Evolutionary conservation across 345 rosid species (phyloP).

Genomic region (Pugionium cornutum): DNA sequence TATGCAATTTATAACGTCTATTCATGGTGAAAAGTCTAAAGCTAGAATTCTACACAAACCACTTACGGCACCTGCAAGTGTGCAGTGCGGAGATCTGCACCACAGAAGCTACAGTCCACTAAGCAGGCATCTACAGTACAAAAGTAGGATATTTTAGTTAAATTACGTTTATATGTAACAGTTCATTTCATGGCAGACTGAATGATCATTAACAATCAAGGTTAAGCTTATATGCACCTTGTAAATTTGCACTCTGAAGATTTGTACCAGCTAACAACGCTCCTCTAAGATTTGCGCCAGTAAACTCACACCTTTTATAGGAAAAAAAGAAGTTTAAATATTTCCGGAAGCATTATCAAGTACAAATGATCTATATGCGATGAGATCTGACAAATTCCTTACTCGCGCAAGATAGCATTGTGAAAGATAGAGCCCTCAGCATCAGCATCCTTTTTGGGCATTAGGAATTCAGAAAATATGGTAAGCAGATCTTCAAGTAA

Average conservation of each 20-base stretch:
- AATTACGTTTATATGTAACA: background rate
- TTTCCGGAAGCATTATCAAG: background rate
- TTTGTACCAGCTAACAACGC: conserved; percentile 80
- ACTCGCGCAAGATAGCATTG: conserved; percentile 94
- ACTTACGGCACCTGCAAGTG: conserved; percentile 78
- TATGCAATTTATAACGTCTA: background rate
- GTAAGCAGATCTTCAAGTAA: conserved; percentile 6
- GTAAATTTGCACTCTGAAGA: conserved; percentile 96
- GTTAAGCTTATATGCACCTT: conserved; percentile 48
- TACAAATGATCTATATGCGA: background rate
- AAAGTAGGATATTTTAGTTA: background rate
- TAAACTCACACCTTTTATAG: conserved; percentile 92
- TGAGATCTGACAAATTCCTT: conserved; percentile 42
- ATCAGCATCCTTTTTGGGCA: conserved; percentile 65
- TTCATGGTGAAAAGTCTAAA: conserved; percentile 16
- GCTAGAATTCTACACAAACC: background rate
- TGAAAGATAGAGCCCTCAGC: conserved; percentile 80
- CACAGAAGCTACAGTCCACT: conserved; percentile 81
- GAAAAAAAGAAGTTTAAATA: conserved; percentile 21
- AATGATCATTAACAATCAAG: conserved; percentile 23
- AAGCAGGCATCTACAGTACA: conserved; percentile 78
- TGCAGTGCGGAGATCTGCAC: conserved; percentile 86
- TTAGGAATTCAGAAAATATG: conserved; percentile 26
- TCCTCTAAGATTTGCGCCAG: conserved; percentile 83
- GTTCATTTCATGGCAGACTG: background rate